Base-by-base conservation (phyloP, 2,329 filamentous ascomycete genomes). In the Venturiaceae sp. region DNA sequence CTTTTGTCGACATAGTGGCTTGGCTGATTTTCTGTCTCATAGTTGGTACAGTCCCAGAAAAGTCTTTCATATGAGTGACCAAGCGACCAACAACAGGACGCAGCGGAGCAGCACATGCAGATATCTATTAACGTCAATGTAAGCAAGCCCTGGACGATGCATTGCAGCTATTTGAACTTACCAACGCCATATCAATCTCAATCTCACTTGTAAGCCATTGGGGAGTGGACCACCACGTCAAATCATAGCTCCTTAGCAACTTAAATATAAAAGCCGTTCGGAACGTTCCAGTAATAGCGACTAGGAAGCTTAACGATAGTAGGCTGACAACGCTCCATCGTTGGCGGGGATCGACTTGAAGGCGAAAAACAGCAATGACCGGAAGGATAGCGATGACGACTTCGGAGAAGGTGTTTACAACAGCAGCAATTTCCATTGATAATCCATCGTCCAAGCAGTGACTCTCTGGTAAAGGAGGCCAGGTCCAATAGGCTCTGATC, bases 131-230 rank as follows among this genome's bases (percentile, higher is more conserved):
- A 30, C 3, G 21, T 50, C 5, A 53, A 19, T 34, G 11, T 13
- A 19, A 53, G 32, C 13, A 37, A 2, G 7, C 8, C 14, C 11
- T 28, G 16, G 3, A 23, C n/a, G 32, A 28, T n/a, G 11, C n/a
- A 39, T 11, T n/a, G 36, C n/a, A 11, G 36, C 36, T 11, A n/a
- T 11, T 39, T 39, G 21, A 26, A 52, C 73, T 64, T 64, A 76
- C 74, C 16, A 78, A 69, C 7, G 73, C 75, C 5, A 77, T 60
- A 60, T 77, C 73, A 8, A 77, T 73, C 62, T 78, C 75, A 2
- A 78, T 70, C 0, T 73, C 71, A 3, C 74, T 72, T 46, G 69
- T 69, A 21, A 77, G 76, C 73, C 75, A 78, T 0, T 77, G 64
- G 5, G 73, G 72, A 64, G 73, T 75, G 4, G 72, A 68, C 55